Conservation (phyloP, 352 stramenopile genomes). For the Phytophthora syringae region DNA sequence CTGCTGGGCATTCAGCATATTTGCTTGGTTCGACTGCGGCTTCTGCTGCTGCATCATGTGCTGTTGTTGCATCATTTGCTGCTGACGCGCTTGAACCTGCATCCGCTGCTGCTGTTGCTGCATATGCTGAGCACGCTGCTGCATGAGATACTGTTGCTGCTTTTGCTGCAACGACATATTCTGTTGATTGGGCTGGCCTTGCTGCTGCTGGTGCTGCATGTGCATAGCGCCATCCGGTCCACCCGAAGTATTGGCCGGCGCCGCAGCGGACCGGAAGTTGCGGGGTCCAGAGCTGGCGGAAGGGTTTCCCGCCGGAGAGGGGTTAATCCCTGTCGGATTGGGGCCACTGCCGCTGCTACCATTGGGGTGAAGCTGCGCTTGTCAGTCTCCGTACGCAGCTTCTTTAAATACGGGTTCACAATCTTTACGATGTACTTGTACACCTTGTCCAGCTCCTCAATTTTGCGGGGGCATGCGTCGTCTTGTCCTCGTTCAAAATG, state of each 20-base stretch:
- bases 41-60: slow-evolving; percentile 44
- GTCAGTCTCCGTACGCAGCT: slow-evolving; percentile 81
- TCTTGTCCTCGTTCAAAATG: slow-evolving; percentile 81
- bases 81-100: slow-evolving; percentile 50
- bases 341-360: slow-evolving; percentile 1
- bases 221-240: slow-evolving; percentile 30
- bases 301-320: slow-evolving; percentile 11
- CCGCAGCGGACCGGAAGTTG: slow-evolving; percentile 10
- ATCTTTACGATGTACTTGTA: slow-evolving; percentile 92
- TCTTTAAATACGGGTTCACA: slow-evolving; percentile 88
- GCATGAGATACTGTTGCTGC: slow-evolving; percentile 56
- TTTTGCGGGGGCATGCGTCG: slow-evolving; percentile 73
- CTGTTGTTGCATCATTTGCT: slow-evolving; percentile 57
- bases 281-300: slow-evolving; percentile 23
- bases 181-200: slow-evolving; percentile 32
- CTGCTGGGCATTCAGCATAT: slow-evolving; percentile 34
- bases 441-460: slow-evolving; percentile 87
- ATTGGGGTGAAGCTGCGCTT: slow-evolving; percentile 55
- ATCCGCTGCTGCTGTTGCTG: slow-evolving; percentile 65
- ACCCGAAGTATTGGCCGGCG: slow-evolving; percentile 22
- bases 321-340: slow-evolving; percentile 39
- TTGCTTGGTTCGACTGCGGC: slow-evolving; percentile 32
- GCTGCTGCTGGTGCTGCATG: slow-evolving; percentile 36
- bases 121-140: slow-evolving; percentile 59
- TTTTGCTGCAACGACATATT: slow-evolving; percentile 50